A percentile compares a stretch with the other conserved stretches of the same genome.
These are phyloP conservation scores for Scheffersomyces amazonensis DNA, from an alignment of 805 yeast genomes.

Conservation along the genomic window DNA sequence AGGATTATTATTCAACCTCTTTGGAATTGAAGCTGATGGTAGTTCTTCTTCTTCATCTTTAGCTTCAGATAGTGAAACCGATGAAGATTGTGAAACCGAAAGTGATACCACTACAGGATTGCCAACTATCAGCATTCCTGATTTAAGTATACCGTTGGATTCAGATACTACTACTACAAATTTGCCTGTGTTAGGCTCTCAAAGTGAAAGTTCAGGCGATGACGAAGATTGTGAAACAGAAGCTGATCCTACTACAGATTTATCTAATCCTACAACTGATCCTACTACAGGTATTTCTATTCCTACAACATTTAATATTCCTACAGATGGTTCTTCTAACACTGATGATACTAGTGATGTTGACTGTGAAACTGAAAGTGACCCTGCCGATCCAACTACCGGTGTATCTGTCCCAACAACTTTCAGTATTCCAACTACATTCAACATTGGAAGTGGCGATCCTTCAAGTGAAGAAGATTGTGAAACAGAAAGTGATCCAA, in stretches of 20 bases:
- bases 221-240: slow-evolving; percentile 16
- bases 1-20: too few relatives aligned
- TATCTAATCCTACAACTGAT: slow-evolving; percentile 1
- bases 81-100: slow-evolving; percentile 11
- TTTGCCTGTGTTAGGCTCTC: slow-evolving; percentile 6
- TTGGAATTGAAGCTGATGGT: too few relatives aligned
- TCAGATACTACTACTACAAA: not conserved
- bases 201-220: slow-evolving; percentile 8
- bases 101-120: not conserved
- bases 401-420: not conserved
- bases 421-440: not conserved
- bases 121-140: slow-evolving; percentile 1
- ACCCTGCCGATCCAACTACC: slow-evolving; percentile 1
- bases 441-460: not conserved
- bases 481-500: slow-evolving; percentile 5
- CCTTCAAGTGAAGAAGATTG: slow-evolving; percentile 9
- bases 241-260: slow-evolving; percentile 2
- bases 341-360: slow-evolving; percentile 10
- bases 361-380: slow-evolving; percentile 4
- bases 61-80: slow-evolving; percentile 3
- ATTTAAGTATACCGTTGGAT: not conserved
- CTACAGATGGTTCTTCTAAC: slow-evolving; percentile 1
- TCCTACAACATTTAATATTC: not conserved
- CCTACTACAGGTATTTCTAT: slow-evolving; percentile 1
- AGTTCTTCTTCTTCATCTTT: slow-evolving; percentile 1